Percentiles rank a stretch among this genome's conserved stretches.
Evolutionary conservation across 1,139 yeast species (phyloP).

Genomic region (Suhomyces panamericanus): DNA sequence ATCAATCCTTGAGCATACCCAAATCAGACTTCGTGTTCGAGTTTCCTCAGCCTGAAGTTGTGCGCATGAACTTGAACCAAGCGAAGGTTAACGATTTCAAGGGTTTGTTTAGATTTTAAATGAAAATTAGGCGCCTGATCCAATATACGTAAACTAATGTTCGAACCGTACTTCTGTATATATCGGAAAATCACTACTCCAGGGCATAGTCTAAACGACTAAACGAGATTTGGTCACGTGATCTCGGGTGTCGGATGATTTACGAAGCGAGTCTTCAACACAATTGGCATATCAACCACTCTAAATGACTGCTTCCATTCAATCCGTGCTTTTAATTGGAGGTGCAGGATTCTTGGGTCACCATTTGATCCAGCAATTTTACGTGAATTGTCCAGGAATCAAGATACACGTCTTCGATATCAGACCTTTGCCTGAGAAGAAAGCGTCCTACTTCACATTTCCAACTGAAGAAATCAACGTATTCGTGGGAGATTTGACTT

Average conservation of each 20-base stretch:
- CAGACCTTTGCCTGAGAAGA: conserved; percentile 73
- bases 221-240: neutral
- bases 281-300: neutral
- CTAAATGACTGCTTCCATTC: conserved; percentile 17
- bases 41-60: conserved; percentile 33
- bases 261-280: neutral
- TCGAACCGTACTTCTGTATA: no score
- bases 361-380: conserved; percentile 84
- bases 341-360: conserved; percentile 96
- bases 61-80: conserved; percentile 24
- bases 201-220: neutral
- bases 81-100: conserved; percentile 31
- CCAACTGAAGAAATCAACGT: conserved; percentile 55
- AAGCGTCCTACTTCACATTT: conserved; percentile 75
- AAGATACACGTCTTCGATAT: conserved; percentile 85
- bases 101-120: conserved; percentile 28
- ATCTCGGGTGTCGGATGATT: neutral
- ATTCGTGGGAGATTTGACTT: conserved; percentile 84
- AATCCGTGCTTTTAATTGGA: conserved; percentile 81
- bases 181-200: no score
- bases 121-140: no score
- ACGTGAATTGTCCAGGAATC: conserved; percentile 65
- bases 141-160: no score
- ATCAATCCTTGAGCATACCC: neutral
- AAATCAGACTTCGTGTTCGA: neutral